phyloP scores from a whole-genome alignment of 2,329 filamentous ascomycete genomes.

The Coleophoma eucalyptorum region DNA sequence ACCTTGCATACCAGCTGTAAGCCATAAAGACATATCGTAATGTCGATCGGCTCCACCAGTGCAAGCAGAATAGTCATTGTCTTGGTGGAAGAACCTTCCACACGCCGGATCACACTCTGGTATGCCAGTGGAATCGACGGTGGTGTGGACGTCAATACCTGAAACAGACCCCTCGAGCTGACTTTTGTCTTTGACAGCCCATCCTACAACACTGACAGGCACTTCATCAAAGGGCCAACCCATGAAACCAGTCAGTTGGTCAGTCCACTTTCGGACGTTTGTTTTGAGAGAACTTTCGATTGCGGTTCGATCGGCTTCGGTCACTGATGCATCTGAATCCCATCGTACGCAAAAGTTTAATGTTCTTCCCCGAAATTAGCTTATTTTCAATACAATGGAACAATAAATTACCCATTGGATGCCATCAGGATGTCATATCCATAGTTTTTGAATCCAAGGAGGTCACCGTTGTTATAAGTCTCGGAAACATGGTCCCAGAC shows the following conservation, averaged over 20 bases:
- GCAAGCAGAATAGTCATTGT: constrained; percentile 36
- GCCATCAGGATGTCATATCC: constrained; percentile 6
- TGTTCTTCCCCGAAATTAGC: constrained; percentile 15
- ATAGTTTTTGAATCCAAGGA: neutral
- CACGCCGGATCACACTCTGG: constrained; percentile 38
- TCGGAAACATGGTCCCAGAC: constrained; percentile 1
- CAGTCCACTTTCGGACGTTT: constrained; percentile 37
- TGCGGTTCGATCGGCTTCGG: constrained; percentile 33
- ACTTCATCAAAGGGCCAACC: constrained; percentile 37
- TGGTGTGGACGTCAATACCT: constrained; percentile 37
- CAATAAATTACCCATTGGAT: neutral
- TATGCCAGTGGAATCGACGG: constrained; percentile 32
- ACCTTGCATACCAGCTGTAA: constrained; percentile 40
- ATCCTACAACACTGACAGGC: constrained; percentile 37
- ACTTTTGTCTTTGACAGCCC: constrained; percentile 34
- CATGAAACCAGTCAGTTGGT: constrained; percentile 38
- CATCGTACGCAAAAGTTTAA: constrained; percentile 40
- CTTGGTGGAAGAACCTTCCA: constrained; percentile 40
- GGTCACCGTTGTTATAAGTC: constrained; percentile 1
- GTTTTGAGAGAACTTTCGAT: constrained; percentile 30
- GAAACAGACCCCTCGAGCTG: constrained; percentile 32
- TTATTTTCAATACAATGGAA: neutral
- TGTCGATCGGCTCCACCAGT: constrained; percentile 32
- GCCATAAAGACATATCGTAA: constrained; percentile 43
- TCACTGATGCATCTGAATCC: constrained; percentile 34